Evolutionary conservation across 2,329 filamentous ascomycete genomes (phyloP).

Genomic region (Aspergillus terreus): DNA sequence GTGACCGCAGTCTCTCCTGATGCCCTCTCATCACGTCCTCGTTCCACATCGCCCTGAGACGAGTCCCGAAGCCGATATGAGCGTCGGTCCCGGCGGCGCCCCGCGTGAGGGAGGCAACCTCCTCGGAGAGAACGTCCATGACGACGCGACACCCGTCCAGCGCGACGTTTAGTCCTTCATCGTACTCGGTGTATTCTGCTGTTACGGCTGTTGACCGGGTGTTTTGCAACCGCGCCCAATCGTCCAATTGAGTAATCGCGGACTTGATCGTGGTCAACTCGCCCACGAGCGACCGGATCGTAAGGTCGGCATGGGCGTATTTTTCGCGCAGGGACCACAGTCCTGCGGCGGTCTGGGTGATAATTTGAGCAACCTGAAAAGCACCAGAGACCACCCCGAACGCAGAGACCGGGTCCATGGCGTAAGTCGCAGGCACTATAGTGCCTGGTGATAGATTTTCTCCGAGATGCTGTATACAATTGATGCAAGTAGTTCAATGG

Average conservation of each 20-base stretch:
- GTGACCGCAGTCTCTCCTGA: slow-evolving; percentile 32
- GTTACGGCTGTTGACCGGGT: slow-evolving; percentile 11
- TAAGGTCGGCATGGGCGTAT: slow-evolving; percentile 36
- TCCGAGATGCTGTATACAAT: not conserved
- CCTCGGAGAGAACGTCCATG: slow-evolving; percentile 33
- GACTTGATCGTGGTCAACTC: slow-evolving; percentile 35
- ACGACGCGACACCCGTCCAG: slow-evolving; percentile 33
- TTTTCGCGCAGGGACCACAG: slow-evolving; percentile 31
- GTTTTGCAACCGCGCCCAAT: slow-evolving; percentile 28
- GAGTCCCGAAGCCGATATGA: slow-evolving; percentile 21
- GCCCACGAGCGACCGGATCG: slow-evolving; percentile 33
- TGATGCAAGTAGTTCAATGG: too few relatives aligned
- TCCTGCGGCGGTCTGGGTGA: slow-evolving; percentile 29
- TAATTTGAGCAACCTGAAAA: slow-evolving; percentile 31
- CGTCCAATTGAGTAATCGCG: slow-evolving; percentile 33
- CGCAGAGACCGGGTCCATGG: slow-evolving; percentile 34
- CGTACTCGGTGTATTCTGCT: slow-evolving; percentile 23
- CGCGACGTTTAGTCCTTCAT: slow-evolving; percentile 29
- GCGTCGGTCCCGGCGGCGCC: slow-evolving; percentile 15
- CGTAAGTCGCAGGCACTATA: too few relatives aligned
- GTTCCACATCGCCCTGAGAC: slow-evolving; percentile 33
- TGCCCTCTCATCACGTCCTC: slow-evolving; percentile 35
- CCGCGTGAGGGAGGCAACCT: slow-evolving; percentile 29
- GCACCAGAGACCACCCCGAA: slow-evolving; percentile 33
- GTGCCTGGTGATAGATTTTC: too few relatives aligned